Evolutionary conservation across 768 basidiomycete genomes (phyloP).

Genomic region (Omphalotus guepiniiformis): DNA sequence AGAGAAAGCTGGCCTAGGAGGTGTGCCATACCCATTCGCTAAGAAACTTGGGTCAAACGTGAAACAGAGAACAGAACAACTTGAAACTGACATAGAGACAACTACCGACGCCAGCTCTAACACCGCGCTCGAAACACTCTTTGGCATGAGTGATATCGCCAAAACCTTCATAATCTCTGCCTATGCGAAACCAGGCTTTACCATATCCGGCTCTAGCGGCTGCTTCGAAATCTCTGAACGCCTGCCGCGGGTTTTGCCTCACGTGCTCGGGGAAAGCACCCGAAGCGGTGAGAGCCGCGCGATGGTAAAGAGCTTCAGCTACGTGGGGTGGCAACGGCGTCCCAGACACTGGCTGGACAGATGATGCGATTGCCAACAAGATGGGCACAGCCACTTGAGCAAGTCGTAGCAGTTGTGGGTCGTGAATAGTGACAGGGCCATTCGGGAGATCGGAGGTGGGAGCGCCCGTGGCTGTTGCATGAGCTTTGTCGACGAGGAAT

Average conservation of each 20-base stretch:
- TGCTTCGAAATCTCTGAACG: conserved; percentile 87
- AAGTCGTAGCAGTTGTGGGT: conserved; percentile 57
- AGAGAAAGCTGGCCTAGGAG: conserved; percentile 83
- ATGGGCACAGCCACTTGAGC: conserved; percentile 61
- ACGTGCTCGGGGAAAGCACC: conserved; percentile 68
- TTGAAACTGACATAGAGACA: conserved; percentile 68
- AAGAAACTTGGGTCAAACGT: conserved; percentile 5
- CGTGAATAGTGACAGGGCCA: conserved; percentile 52
- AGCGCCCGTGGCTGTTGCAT: conserved; percentile 22
- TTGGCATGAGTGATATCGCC: conserved; percentile 68
- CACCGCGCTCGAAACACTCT: conserved; percentile 86
- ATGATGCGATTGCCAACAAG: conserved; percentile 53
- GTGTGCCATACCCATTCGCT: conserved; percentile 93
- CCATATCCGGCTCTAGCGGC: conserved; percentile 75
- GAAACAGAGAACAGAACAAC: conserved; percentile 4
- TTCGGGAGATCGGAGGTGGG: conserved; percentile 40
- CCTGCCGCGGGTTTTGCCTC: conserved; percentile 63
- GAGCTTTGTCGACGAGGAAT: conserved; percentile 66
- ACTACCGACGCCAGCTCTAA: conserved; percentile 67
- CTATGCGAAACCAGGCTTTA: conserved; percentile 89
- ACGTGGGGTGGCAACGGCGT: conserved; percentile 35
- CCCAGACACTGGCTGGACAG: conserved; percentile 14
- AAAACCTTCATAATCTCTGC: conserved; percentile 88
- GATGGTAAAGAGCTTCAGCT: conserved; percentile 73
- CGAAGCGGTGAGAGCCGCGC: conserved; percentile 67